Evolutionary conservation across 176 grass and related monocot genomes (phyloP), one percentile per base, ranked within the genome.

Genomic region (Puya raimondii): DNA sequence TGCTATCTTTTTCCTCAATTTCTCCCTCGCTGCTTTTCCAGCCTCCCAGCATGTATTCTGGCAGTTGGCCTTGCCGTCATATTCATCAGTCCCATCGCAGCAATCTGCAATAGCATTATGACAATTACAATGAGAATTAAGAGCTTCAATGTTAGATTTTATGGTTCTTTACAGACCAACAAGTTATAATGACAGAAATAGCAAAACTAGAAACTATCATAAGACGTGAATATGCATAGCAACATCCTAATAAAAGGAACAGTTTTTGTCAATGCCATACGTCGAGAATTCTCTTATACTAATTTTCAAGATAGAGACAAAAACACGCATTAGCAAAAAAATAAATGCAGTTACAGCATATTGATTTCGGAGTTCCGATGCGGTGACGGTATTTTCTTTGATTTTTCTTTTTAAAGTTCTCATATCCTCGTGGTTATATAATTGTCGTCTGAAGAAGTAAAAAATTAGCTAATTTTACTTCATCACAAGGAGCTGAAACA

Each of bases 41-140:
- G 94, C 89, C 72, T 99, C 87, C 94, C 94, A 99, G 63, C 94
- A 99, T 47, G 94, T 93, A 75, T 99, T 93, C 58, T 86, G 83
- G 58, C 94, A 99, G 53, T 82, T 88, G 14, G 42, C 54, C 23
- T 82, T 88, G 65, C 84, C 84, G 72, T 84, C 85, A 64, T 99
- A 93, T 72, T 99, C 94, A 73, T 99, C 94, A 70, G 87, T 99
- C 61, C 94, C 94, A 80, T 99, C 94, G 47, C 94, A 99, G 58
- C 94, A 99, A 86, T 99, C 94, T 99, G 66, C 20, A 79, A 70
- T 12, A 47, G 17, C 56, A n/a, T 20, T 42, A 61, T 16, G 17
- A 61, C 56, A 47, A 8, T n/a, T 17, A 67, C n/a, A 42, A 66
- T 10, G 14, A 18, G 64, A 16, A 66, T 26, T 33, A 25, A 7